A percentile compares a stretch with the other conserved stretches of the same genome.
phyloP scores from a whole-genome alignment of 176 grass and related monocot species.

The Paspalum notatum region DNA sequence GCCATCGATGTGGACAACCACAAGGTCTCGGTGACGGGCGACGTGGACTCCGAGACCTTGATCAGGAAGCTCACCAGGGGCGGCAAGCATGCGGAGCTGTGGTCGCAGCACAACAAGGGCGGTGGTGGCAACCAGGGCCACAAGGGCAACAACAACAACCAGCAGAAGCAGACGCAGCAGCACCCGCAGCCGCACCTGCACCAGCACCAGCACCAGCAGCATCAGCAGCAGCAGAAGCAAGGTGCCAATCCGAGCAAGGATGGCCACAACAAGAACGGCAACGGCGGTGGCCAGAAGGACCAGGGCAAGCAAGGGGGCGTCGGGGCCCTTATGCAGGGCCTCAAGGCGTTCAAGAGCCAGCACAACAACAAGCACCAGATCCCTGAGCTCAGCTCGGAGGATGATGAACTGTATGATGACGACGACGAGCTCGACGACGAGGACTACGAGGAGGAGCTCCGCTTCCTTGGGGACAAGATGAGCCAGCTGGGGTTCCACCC shows the following conservation, averaged over 20 bases:
- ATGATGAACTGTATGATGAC: constrained; percentile 73
- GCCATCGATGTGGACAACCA: constrained; percentile 86
- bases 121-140: constrained; percentile 59
- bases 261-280: constrained; percentile 51
- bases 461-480: constrained; percentile 71
- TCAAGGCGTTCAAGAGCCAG: constrained; percentile 90
- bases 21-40: constrained; percentile 84
- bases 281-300: constrained; percentile 50
- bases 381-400: constrained; percentile 58
- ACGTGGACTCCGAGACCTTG: constrained; percentile 66
- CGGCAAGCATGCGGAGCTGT: constrained; percentile 90
- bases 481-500: constrained; percentile 67
- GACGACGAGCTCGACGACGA: constrained; percentile 66
- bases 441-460: constrained; percentile 66
- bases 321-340: constrained; percentile 78
- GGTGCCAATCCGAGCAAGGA: constrained; percentile 49
- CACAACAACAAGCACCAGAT: constrained; percentile 66
- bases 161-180: constrained; percentile 54
- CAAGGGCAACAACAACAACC: constrained; percentile 39
- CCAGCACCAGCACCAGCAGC: constrained; percentile 39
- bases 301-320: constrained; percentile 67
- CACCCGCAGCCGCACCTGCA: constrained; percentile 42
- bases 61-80: constrained; percentile 80
- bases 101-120: constrained; percentile 77
- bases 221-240: constrained; percentile 63